Percentiles rank a stretch among this genome's conserved stretches.
Conservation (phyloP, 768 basidiomycete genomes). For the Boletus patriciae region DNA sequence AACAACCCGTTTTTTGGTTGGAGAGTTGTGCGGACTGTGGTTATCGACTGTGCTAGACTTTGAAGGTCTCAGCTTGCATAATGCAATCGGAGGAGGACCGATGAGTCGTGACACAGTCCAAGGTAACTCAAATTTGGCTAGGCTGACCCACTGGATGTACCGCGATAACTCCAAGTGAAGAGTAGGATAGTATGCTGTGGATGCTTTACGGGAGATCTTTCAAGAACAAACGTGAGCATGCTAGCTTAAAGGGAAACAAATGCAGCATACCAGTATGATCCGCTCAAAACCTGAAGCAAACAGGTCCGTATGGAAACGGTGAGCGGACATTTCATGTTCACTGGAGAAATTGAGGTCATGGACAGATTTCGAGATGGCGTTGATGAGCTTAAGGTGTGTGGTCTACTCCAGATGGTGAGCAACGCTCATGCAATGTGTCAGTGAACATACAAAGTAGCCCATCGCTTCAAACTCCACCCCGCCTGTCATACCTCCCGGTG, state of each 20-base stretch:
- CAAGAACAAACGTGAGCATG: neutral
- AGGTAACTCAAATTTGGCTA: constrained; percentile 74
- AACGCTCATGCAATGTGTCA: neutral
- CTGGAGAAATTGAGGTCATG: constrained; percentile 64
- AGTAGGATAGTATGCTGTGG: constrained; percentile 89
- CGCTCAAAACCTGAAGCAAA: constrained; percentile 91
- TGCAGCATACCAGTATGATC: constrained; percentile 70
- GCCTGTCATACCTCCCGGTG: constrained; percentile 97
- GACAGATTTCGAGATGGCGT: constrained; percentile 67
- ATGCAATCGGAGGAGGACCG: constrained; percentile 68
- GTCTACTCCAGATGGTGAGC: constrained; percentile 52
- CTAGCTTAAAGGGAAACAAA: neutral
- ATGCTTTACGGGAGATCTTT: constrained; percentile 93
- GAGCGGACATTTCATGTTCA: constrained; percentile 74
- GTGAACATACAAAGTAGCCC: constrained; percentile 79
- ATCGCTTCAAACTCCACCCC: constrained; percentile 99
- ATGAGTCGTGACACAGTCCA: constrained; percentile 79
- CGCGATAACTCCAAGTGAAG: constrained; percentile 92
- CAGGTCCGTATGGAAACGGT: constrained; percentile 81
- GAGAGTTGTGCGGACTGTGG: constrained; percentile 23
- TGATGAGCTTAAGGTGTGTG: constrained; percentile 83
- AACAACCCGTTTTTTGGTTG: constrained; percentile 24
- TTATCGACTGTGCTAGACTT: constrained; percentile 13
- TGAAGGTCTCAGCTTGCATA: constrained; percentile 45
- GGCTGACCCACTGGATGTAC: constrained; percentile 68